Percentiles rank a stretch among this genome's conserved stretches.
Evolutionary conservation across 2,329 filamentous ascomycete species (phyloP).

Genomic region (Microcyclosporella mali): DNA sequence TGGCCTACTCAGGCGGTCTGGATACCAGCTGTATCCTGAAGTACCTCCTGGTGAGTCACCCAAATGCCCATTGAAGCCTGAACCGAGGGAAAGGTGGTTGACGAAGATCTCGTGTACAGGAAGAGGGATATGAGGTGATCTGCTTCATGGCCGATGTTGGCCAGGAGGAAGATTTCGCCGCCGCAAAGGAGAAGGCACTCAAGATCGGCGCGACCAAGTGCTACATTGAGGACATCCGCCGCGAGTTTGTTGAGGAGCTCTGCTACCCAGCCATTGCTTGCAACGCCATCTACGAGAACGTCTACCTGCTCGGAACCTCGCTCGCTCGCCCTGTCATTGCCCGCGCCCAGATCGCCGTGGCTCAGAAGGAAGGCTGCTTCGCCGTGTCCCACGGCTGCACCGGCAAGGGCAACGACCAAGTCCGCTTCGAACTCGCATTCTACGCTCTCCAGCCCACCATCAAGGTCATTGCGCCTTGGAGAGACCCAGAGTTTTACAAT

Average conservation of each 20-base stretch:
- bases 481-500: constrained; percentile 63
- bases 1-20: constrained; percentile 51
- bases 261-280: constrained; percentile 75
- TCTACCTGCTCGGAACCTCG: constrained; percentile 51
- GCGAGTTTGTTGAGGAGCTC: constrained; percentile 68
- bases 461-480: constrained; percentile 70
- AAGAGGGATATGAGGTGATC: constrained; percentile 57
- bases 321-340: constrained; percentile 67
- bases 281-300: constrained; percentile 55
- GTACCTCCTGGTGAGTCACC: constrained; percentile 32
- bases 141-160: constrained; percentile 64
- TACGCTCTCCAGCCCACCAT: constrained; percentile 58
- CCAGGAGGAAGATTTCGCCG: constrained; percentile 62
- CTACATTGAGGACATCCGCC: constrained; percentile 58
- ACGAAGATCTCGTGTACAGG: constrained; percentile 23
- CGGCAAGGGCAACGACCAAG: constrained; percentile 60
- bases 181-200: constrained; percentile 65
- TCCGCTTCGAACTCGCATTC: constrained; percentile 59
- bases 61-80: constrained; percentile 18
- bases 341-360: constrained; percentile 58
- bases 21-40: constrained; percentile 54
- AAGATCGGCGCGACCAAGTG: constrained; percentile 63
- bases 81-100: background rate
- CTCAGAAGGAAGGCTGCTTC: constrained; percentile 55
- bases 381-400: constrained; percentile 50